Percentiles rank a stretch among this genome's conserved stretches.
Conservation (phyloP, 2,329 filamentous ascomycete genomes). For the Aureobasidium melanogenum region DNA sequence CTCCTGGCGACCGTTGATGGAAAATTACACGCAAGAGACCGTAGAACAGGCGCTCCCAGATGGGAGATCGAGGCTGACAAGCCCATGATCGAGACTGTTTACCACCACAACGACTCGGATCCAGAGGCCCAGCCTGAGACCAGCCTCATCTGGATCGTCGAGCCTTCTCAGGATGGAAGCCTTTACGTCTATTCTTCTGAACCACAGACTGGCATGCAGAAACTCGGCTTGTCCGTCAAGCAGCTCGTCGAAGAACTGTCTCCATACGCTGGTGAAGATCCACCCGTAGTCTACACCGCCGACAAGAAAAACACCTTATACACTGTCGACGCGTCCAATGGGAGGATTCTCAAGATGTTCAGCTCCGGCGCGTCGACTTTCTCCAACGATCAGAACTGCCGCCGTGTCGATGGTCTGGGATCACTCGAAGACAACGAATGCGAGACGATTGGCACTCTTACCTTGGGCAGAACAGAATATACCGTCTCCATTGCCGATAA, state of each 20-base stretch:
- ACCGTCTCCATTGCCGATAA: conserved; percentile 74
- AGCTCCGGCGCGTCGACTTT: conserved; percentile 60
- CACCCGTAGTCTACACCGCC: conserved; percentile 78
- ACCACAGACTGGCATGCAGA: conserved; percentile 50
- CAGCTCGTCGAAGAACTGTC: conserved; percentile 74
- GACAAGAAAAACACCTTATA: conserved; percentile 86
- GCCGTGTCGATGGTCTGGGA: conserved; percentile 54
- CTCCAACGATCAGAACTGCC: conserved; percentile 66
- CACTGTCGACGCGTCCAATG: conserved; percentile 79
- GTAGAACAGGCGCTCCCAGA: conserved; percentile 71
- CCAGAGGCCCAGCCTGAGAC: conserved; percentile 51
- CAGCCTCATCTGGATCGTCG: conserved; percentile 90
- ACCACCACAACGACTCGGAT: conserved; percentile 62
- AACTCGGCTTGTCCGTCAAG: conserved; percentile 69
- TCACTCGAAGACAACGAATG: conserved; percentile 58
- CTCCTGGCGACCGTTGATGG: conserved; percentile 99
- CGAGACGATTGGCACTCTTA: conserved; percentile 69
- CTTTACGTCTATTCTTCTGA: conserved; percentile 79
- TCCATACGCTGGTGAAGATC: conserved; percentile 65
- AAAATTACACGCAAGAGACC: conserved; percentile 83
- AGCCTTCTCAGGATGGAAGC: conserved; percentile 77
- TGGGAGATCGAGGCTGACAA: conserved; percentile 80
- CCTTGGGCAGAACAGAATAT: conserved; percentile 81
- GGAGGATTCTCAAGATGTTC: conserved; percentile 74
- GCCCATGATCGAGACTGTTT: conserved; percentile 84